phyloP scores from a whole-genome alignment of 768 basidiomycete species.

The Mycena haematopus region DNA sequence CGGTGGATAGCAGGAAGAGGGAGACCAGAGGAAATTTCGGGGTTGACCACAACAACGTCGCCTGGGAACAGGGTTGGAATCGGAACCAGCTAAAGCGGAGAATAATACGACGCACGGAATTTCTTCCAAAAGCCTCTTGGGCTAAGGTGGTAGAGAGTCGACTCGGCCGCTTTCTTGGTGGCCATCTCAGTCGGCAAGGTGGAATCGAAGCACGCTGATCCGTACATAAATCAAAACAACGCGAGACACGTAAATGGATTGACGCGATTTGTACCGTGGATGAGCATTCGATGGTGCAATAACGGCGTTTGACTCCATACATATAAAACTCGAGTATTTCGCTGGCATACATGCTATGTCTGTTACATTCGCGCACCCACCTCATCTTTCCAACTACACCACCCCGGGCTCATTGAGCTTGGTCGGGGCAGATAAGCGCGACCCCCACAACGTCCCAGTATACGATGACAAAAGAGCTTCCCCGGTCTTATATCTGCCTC shows the following conservation, averaged over 20 bases:
- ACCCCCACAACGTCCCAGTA: conserved; percentile 63
- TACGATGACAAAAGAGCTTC: conserved; percentile 49
- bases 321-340: background rate
- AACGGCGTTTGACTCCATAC: background rate
- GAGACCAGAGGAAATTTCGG: conserved; percentile 89
- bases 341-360: conserved; percentile 31
- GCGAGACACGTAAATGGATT: background rate
- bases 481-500: conserved; percentile 83
- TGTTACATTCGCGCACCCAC: conserved; percentile 39
- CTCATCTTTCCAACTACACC: conserved; percentile 37
- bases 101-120: conserved; percentile 68
- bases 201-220: background rate
- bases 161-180: conserved; percentile 82
- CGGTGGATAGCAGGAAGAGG: conserved; percentile 77
- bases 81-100: background rate
- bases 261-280: background rate
- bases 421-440: conserved; percentile 32
- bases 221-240: conserved; percentile 3
- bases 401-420: conserved; percentile 10
- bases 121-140: conserved; percentile 97
- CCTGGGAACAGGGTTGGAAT: conserved; percentile 51
- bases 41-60: conserved; percentile 83
- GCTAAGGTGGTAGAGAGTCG: conserved; percentile 88
- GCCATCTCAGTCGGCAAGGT: conserved; percentile 59
- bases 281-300: conserved; percentile 10